Percentiles rank a stretch among this genome's conserved stretches.
Evolutionary conservation across 2,329 filamentous ascomycete genomes (phyloP).

Genomic region (Sporothrix variecibatus): DNA sequence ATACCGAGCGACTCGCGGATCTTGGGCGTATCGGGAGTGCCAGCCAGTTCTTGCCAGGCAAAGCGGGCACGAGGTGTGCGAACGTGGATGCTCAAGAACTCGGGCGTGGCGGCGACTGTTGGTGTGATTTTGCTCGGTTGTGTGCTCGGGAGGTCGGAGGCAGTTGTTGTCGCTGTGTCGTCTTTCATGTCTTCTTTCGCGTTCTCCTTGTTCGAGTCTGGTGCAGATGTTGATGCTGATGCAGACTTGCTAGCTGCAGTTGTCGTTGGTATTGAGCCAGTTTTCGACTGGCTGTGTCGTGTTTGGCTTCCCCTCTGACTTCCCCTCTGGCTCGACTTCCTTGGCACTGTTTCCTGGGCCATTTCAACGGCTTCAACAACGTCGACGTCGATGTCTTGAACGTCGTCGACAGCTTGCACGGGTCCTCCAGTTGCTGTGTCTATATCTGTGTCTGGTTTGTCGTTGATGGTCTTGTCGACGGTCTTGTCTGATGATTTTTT

Average conservation of each 20-base stretch:
- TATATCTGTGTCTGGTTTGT: neutral
- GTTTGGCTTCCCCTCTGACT: neutral
- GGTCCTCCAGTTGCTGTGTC: neutral
- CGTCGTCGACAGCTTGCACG: neutral
- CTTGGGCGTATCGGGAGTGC: slow-evolving; percentile 40
- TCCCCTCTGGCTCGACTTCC: neutral
- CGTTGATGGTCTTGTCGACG: neutral
- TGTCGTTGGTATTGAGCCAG: neutral
- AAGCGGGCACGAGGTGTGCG: slow-evolving; percentile 55
- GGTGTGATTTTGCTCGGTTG: slow-evolving; percentile 28
- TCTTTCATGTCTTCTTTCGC: slow-evolving; percentile 27
- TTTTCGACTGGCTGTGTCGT: neutral
- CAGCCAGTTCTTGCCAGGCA: slow-evolving; percentile 61
- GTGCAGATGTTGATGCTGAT: neutral
- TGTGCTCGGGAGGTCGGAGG: slow-evolving; percentile 26
- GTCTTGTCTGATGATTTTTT: neutral
- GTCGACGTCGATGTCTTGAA: neutral
- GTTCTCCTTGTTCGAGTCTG: slow-evolving; percentile 16
- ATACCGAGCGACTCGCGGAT: slow-evolving; percentile 48
- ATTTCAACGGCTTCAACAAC: neutral
- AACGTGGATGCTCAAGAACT: slow-evolving; percentile 37
- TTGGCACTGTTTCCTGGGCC: neutral
- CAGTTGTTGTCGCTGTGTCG: slow-evolving; percentile 29
- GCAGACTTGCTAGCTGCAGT: neutral
- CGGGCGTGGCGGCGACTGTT: slow-evolving; percentile 30